Evolutionary conservation across 768 basidiomycete species (phyloP).

Genomic region (Pholiota molesta): DNA sequence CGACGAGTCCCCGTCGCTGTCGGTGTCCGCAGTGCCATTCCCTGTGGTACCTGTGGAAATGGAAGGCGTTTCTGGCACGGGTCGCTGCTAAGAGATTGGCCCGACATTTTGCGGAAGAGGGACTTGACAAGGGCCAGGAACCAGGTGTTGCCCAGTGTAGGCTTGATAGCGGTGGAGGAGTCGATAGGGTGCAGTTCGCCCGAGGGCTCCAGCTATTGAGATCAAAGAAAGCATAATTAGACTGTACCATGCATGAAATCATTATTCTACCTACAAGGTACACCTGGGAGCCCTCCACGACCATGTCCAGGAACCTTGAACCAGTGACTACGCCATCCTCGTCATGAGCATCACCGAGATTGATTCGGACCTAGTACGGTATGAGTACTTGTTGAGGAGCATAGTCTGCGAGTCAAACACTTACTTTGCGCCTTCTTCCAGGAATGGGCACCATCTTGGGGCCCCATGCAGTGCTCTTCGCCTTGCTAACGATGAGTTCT

Average conservation of each 20-base stretch:
- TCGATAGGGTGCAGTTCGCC: conserved; percentile 64
- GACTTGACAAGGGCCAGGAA: conserved; percentile 52
- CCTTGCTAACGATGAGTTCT: conserved; percentile 58
- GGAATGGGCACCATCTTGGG: conserved; percentile 65
- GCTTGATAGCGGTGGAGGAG: conserved; percentile 55
- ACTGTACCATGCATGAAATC: neutral
- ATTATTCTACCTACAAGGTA: conserved; percentile 63
- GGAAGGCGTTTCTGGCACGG: conserved; percentile 5
- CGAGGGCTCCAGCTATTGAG: conserved; percentile 57
- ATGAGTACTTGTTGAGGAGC: conserved; percentile 4
- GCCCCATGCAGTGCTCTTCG: conserved; percentile 82
- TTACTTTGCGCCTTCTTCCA: conserved; percentile 71
- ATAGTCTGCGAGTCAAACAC: conserved; percentile 10
- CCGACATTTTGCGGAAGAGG: conserved; percentile 30
- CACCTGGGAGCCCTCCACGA: conserved; percentile 76
- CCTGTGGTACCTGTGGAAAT: conserved; percentile 7
- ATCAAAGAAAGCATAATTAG: neutral
- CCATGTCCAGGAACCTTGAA: conserved; percentile 72
- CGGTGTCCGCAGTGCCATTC: conserved; percentile 29
- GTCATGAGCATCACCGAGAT: conserved; percentile 59
- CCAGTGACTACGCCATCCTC: conserved; percentile 55
- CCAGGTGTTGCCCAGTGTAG: conserved; percentile 73
- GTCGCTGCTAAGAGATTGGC: conserved; percentile 25
- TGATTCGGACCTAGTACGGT: conserved; percentile 62
- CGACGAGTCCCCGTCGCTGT: conserved; percentile 43